phyloP scores from a whole-genome alignment of 306 rosid genomes.

The Dryas alaskensis region DNA sequence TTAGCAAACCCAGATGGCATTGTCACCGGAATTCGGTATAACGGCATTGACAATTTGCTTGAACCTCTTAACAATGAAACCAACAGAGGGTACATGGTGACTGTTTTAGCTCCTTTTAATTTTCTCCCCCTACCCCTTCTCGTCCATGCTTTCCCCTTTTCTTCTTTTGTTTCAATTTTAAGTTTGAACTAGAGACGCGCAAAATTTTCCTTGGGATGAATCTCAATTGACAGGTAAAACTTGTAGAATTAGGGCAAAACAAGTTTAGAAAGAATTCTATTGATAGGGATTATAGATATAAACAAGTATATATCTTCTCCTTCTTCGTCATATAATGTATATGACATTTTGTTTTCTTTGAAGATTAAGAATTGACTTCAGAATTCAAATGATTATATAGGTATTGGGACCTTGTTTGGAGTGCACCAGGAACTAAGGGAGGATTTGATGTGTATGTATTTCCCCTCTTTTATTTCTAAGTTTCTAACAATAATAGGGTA shows the following conservation, averaged over 20 bases:
- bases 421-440: conserved; percentile 83
- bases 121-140: background rate
- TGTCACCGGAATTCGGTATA: conserved; percentile 71
- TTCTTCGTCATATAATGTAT: background rate
- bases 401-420: conserved; percentile 99
- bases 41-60: conserved; percentile 78
- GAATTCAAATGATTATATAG: conserved; percentile 46
- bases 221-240: too few relatives aligned
- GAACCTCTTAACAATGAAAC: conserved; percentile 77
- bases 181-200: background rate
- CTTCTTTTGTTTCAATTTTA: background rate
- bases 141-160: background rate
- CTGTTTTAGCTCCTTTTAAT: conserved; percentile 2
- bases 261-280: background rate
- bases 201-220: background rate
- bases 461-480: conserved; percentile 21
- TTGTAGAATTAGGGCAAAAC: background rate
- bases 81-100: conserved; percentile 69
- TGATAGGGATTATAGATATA: background rate
- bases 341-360: background rate
- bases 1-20: conserved; percentile 84
- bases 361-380: conserved; percentile 27
- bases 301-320: background rate
- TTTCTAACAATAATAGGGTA: conserved; percentile 1
- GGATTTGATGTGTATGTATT: conserved; percentile 79